These are phyloP conservation scores for Termitomyces eurrhizus DNA, from an alignment of 768 basidiomycete genomes.

Conservation along the genomic window DNA sequence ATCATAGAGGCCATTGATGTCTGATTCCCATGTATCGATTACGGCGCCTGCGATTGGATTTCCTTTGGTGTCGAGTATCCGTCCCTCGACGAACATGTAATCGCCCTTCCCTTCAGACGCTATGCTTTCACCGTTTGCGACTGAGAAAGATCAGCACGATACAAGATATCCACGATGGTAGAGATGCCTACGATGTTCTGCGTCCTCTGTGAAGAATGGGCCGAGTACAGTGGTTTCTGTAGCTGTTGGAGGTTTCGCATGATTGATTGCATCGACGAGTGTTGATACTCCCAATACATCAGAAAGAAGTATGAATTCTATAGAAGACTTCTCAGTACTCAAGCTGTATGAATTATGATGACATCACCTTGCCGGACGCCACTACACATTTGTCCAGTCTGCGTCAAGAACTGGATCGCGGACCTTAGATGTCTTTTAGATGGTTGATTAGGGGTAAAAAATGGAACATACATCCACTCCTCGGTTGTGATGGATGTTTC, in stretches of 20 bases:
- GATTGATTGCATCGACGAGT: conserved; percentile 73
- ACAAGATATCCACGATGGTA: not conserved
- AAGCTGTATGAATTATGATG: not conserved
- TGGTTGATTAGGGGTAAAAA: not conserved
- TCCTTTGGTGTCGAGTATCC: conserved; percentile 58
- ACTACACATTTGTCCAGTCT: conserved; percentile 68
- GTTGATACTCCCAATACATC: conserved; percentile 77
- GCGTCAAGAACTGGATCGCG: conserved; percentile 75
- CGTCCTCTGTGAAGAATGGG: conserved; percentile 79
- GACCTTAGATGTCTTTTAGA: conserved; percentile 27
- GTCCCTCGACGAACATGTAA: conserved; percentile 78
- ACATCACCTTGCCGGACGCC: conserved; percentile 51
- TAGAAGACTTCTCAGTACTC: conserved; percentile 14
- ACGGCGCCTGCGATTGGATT: conserved; percentile 59
- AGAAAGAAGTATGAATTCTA: conserved; percentile 84
- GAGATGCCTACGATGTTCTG: conserved; percentile 54
- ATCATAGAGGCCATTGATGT: conserved; percentile 48
- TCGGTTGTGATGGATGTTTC: conserved; percentile 78
- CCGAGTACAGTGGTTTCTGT: conserved; percentile 79
- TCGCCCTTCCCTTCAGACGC: conserved; percentile 87
- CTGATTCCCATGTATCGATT: conserved; percentile 87
- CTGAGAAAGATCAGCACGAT: conserved; percentile 30
- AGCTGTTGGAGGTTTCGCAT: conserved; percentile 54
- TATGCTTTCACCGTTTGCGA: conserved; percentile 67
- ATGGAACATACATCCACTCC: conserved; percentile 69